A percentile compares a stretch with the other conserved stretches of the same genome.
Conservation (phyloP, 345 rosid genomes). For the Linum trigynum region DNA sequence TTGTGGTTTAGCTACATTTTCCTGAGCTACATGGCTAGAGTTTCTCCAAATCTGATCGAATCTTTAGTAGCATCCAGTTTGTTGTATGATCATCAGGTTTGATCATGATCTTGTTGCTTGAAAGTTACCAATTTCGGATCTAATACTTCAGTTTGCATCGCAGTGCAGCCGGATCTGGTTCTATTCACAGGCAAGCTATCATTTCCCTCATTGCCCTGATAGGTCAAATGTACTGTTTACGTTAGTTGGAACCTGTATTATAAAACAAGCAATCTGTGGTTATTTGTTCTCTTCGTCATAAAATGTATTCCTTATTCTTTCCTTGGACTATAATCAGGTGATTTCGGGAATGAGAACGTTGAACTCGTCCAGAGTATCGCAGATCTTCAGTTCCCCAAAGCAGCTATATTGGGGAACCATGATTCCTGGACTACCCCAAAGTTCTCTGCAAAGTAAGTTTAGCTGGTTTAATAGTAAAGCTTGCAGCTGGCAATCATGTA, state of each 20-base stretch:
- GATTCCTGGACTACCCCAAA: slow-evolving; percentile 67
- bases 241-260: no score
- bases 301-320: neutral
- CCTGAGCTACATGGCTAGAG: no score
- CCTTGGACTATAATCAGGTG: slow-evolving; percentile 42
- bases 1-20: no score
- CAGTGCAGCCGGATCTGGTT: slow-evolving; percentile 85
- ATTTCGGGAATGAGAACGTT: slow-evolving; percentile 74
- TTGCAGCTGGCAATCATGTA: neutral
- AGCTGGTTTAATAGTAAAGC: neutral
- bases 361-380: slow-evolving; percentile 60
- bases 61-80: no score
- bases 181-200: slow-evolving; percentile 69
- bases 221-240: no score
- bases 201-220: slow-evolving; percentile 8
- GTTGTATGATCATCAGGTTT: no score
- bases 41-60: no score
- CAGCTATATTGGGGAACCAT: slow-evolving; percentile 76
- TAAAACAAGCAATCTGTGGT: no score
- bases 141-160: slow-evolving; percentile 14
- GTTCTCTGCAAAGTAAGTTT: slow-evolving; percentile 43
- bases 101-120: neutral
- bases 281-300: neutral
- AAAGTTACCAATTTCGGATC: neutral
- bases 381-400: slow-evolving; percentile 53